A percentile compares a stretch with the other conserved stretches of the same genome.
phyloP scores from a whole-genome alignment of 164 flowering plant genomes.

The Stephania yunnanensis region DNA sequence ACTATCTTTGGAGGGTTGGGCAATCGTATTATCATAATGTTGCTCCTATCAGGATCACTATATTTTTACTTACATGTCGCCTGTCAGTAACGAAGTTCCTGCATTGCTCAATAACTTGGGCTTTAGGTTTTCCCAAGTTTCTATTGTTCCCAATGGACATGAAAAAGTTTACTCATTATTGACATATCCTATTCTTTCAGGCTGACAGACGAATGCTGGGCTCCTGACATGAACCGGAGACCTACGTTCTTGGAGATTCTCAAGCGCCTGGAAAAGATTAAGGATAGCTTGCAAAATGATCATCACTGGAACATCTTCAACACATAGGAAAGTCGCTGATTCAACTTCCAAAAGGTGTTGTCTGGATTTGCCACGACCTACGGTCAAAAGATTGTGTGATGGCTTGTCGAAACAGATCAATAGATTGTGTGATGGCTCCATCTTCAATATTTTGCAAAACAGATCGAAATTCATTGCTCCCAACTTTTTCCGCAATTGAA shows the following conservation, averaged over 20 bases:
- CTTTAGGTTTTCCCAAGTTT: neutral
- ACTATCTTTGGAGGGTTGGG: too few species aligned
- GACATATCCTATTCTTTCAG: constrained; percentile 28
- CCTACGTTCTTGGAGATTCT: constrained; percentile 84
- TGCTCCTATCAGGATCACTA: neutral
- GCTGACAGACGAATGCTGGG: constrained; percentile 80
- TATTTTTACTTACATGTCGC: neutral
- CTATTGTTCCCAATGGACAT: neutral
- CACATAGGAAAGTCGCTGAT: constrained; percentile 18
- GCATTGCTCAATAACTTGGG: too few species aligned
- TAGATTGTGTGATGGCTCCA: neutral
- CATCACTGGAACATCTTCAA: constrained; percentile 74
- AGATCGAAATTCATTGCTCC: neutral
- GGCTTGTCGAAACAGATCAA: too few species aligned
- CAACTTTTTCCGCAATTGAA: neutral
- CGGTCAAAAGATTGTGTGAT: too few species aligned
- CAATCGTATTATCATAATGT: neutral
- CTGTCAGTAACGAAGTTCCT: too few species aligned
- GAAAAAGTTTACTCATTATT: constrained; percentile 2
- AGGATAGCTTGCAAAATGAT: constrained; percentile 55
- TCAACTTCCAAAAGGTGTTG: constrained; percentile 4
- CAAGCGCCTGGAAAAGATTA: constrained; percentile 81
- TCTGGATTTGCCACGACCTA: neutral
- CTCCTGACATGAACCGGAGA: constrained; percentile 78
- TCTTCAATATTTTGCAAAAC: neutral